Percentiles rank a stretch among this genome's conserved stretches.
Conservation (phyloP, 1,284 basidiomycete species). For the Kwoniella shivajii region DNA sequence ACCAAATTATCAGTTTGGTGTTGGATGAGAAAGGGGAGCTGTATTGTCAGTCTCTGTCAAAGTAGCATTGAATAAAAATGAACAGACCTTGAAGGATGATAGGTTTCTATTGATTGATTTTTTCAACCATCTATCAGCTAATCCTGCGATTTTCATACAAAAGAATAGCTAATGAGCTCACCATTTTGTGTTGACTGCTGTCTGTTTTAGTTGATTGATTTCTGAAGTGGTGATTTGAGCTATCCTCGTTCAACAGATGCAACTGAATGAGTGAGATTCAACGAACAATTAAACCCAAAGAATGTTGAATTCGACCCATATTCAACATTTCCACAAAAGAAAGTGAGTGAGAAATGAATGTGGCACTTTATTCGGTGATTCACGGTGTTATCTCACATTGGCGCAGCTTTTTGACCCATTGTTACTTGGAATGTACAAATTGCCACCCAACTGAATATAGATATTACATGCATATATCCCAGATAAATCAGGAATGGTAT, state of each 20-base stretch:
- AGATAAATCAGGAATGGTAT: neutral
- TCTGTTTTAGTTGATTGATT: neutral
- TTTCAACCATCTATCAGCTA: neutral
- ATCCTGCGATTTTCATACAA: neutral
- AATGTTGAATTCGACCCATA: neutral
- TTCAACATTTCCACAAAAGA: constrained; percentile 3
- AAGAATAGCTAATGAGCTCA: constrained; percentile 1
- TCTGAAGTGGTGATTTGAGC: neutral
- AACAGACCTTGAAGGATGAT: constrained; percentile 53
- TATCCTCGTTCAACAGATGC: no score
- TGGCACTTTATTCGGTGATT: constrained; percentile 22
- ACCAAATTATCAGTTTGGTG: neutral
- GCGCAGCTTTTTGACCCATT: neutral
- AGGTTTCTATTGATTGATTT: constrained; percentile 44
- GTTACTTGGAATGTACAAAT: neutral
- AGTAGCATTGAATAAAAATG: no score
- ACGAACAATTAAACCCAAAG: neutral
- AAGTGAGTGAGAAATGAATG: constrained; percentile 4
- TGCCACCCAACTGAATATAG: neutral
- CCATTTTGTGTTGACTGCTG: constrained; percentile 20
- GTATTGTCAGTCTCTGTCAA: no score
- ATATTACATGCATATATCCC: constrained; percentile 8
- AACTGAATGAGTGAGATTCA: neutral
- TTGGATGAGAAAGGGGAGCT: neutral
- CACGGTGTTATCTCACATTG: constrained; percentile 13